Conservation (phyloP, 305 asterid genomes). For the Andrographis paniculata region DNA sequence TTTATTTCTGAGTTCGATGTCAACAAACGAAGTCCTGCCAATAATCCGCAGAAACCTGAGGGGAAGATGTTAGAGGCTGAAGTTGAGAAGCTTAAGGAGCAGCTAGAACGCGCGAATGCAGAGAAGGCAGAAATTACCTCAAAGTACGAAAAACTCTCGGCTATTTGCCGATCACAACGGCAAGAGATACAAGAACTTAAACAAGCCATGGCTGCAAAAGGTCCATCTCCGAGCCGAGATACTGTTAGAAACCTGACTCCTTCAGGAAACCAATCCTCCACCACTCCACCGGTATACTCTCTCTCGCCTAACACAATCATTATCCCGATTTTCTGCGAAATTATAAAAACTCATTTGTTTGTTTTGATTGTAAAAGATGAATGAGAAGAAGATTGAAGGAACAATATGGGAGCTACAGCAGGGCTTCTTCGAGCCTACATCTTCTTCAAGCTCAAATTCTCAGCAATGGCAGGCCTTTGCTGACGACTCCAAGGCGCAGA, state of each 20-base stretch:
- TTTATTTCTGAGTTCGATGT: conserved; percentile 61
- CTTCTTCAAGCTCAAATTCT: conserved; percentile 47
- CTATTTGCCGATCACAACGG: conserved; percentile 85
- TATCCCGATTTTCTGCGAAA: conserved; percentile 1
- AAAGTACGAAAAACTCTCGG: conserved; percentile 76
- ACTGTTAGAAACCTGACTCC: conserved; percentile 33
- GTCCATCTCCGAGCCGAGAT: conserved; percentile 58
- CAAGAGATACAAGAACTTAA: conserved; percentile 92
- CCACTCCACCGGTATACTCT: background rate
- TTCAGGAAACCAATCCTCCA: conserved; percentile 18
- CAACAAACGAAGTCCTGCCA: conserved; percentile 38
- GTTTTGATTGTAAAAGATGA: conserved; percentile 8
- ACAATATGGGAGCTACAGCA: conserved; percentile 69
- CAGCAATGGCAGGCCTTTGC: conserved; percentile 78
- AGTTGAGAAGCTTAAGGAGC: conserved; percentile 74
- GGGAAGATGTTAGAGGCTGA: conserved; percentile 55
- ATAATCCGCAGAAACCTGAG: conserved; percentile 34
- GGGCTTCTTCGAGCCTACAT: conserved; percentile 46
- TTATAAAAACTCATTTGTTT: conserved; percentile 6
- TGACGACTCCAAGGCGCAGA: conserved; percentile 42
- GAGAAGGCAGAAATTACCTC: conserved; percentile 84
- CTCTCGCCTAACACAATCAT: conserved; percentile 1
- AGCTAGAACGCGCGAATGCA: conserved; percentile 48
- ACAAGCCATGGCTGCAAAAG: conserved; percentile 56
- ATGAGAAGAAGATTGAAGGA: conserved; percentile 62